phyloP scores from a whole-genome alignment of 75 land plant genomes.

The Pseudotsuga menziesii region DNA sequence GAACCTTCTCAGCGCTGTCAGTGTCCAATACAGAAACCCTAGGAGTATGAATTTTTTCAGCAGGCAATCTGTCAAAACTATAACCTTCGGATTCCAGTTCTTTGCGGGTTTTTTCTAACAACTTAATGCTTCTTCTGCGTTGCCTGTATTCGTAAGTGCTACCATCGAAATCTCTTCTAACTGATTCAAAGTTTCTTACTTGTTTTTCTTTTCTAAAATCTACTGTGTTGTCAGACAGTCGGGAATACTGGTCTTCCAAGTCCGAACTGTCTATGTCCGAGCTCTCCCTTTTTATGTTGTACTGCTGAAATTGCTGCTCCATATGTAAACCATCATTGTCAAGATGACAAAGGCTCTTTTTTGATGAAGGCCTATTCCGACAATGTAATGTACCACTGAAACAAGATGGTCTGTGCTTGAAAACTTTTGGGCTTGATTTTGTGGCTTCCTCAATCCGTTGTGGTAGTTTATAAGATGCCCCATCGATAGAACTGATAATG shows the following conservation, averaged over 20 bases:
- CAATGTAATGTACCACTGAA: neutral
- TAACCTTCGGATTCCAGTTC: neutral
- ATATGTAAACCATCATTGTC: neutral
- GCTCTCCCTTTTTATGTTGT: neutral
- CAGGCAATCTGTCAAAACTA: neutral
- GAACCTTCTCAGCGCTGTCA: neutral
- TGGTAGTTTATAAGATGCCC: neutral
- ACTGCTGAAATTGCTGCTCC: conserved; percentile 2
- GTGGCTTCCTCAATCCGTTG: neutral
- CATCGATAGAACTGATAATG: neutral
- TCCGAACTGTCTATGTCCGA: conserved; percentile 5
- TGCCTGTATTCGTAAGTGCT: neutral
- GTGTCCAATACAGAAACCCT: neutral
- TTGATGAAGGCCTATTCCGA: neutral
- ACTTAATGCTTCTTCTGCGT: neutral
- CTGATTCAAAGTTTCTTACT: neutral
- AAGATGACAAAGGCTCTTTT: neutral
- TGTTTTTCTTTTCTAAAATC: neutral
- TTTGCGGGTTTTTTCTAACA: neutral
- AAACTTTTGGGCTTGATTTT: too few species aligned
- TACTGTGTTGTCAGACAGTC: neutral
- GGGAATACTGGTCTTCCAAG: neutral
- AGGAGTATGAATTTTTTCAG: neutral
- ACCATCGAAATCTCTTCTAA: neutral
- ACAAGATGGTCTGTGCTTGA: too few species aligned